Percentiles rank a stretch among this genome's conserved stretches.
These are phyloP conservation scores for Claviceps africana DNA, from an alignment of 2,329 filamentous ascomycete species.

Conservation along the genomic window DNA sequence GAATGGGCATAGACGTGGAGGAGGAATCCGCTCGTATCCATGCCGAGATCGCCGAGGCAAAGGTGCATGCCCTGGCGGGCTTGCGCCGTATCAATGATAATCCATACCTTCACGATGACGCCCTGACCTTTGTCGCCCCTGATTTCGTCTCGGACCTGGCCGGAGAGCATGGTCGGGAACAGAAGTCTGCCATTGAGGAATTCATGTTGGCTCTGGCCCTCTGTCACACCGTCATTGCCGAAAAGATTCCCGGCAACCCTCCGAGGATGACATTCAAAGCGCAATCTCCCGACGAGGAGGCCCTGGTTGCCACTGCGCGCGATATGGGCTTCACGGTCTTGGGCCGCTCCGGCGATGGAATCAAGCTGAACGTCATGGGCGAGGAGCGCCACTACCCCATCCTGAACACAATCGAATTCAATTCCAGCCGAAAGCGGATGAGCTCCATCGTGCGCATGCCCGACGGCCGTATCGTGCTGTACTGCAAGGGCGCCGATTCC, in stretches of 20 bases:
- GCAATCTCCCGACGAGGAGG: conserved; percentile 92
- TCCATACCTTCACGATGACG: conserved; percentile 77
- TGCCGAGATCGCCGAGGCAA: conserved; percentile 67
- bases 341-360: conserved; percentile 62
- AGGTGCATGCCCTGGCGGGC: conserved; percentile 54
- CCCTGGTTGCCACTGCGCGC: conserved; percentile 81
- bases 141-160: conserved; percentile 75
- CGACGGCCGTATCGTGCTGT: conserved; percentile 73
- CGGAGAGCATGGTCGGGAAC: conserved; percentile 61
- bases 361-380: conserved; percentile 77
- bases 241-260: conserved; percentile 76
- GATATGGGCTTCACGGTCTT: conserved; percentile 93
- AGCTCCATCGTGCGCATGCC: conserved; percentile 94
- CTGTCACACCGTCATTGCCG: conserved; percentile 94
- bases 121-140: conserved; percentile 82
- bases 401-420: conserved; percentile 93
- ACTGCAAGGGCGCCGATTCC: conserved; percentile 95
- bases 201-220: conserved; percentile 93
- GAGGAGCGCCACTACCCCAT: conserved; percentile 74
- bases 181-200: conserved; percentile 63
- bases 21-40: conserved; percentile 59
- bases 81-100: conserved; percentile 74
- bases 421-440: conserved; percentile 93
- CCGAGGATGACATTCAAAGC: conserved; percentile 92
- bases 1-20: conserved; percentile 75